These are phyloP conservation scores for Cymbidium sinense DNA, from an alignment of 106 monocot species.

Conservation along the genomic window DNA sequence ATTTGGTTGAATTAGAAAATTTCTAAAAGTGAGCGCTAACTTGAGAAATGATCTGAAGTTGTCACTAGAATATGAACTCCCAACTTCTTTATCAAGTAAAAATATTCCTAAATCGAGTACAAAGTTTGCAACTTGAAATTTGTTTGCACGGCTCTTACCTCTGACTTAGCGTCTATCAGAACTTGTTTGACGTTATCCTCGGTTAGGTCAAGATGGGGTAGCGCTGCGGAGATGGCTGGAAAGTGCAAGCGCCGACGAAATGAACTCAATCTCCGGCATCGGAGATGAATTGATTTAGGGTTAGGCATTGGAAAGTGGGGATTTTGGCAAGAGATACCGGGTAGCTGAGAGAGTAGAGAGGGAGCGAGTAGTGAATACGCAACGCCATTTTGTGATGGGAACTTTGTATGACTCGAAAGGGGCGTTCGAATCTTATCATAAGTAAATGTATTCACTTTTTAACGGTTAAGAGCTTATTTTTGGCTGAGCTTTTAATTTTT, in stretches of 20 bases:
- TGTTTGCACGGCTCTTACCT: conserved; percentile 27
- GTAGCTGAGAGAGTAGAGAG: background rate
- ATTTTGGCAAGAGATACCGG: background rate
- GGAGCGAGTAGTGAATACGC: background rate
- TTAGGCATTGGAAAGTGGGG: conserved; percentile 8
- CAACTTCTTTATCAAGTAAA: too few species aligned
- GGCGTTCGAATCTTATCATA: too few species aligned
- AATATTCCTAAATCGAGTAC: background rate
- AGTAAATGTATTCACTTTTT: too few species aligned
- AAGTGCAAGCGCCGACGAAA: background rate
- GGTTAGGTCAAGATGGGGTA: conserved; percentile 49
- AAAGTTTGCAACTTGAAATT: background rate
- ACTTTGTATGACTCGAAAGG: too few species aligned
- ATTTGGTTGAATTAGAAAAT: too few species aligned
- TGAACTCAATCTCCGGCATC: background rate
- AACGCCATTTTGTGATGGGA: conserved; percentile 12
- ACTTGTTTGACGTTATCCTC: conserved; percentile 63
- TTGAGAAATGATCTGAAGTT: too few species aligned
- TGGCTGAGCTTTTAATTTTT: too few species aligned
- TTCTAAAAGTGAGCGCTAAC: too few species aligned
- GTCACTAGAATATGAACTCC: too few species aligned
- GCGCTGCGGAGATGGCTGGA: conserved; percentile 23
- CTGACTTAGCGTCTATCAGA: conserved; percentile 49
- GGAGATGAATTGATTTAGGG: background rate
- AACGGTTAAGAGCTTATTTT: too few species aligned